Evolutionary conservation across 1,284 basidiomycete species (phyloP).

Genomic region (Cystobasidiaceae sp.): DNA sequence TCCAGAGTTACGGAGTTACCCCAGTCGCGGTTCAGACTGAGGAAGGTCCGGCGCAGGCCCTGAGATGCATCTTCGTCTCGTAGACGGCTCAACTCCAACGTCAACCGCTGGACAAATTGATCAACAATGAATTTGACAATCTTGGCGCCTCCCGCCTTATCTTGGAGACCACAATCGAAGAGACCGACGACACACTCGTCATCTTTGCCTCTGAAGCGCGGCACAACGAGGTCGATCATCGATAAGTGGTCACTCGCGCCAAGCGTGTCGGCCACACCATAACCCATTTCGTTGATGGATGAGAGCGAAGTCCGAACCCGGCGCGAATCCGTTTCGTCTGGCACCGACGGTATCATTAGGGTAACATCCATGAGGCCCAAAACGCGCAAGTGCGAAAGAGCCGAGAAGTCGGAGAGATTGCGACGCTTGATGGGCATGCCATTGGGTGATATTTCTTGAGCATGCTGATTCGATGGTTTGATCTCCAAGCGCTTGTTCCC

Average conservation of each 20-base stretch:
- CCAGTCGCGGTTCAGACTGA: conserved; percentile 69
- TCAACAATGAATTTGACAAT: conserved; percentile 71
- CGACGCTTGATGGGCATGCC: conserved; percentile 47
- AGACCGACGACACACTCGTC: conserved; percentile 93
- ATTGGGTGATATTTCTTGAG: conserved; percentile 48
- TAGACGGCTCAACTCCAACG: conserved; percentile 57
- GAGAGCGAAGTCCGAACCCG: conserved; percentile 88
- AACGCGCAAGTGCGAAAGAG: conserved; percentile 71
- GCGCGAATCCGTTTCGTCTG: conserved; percentile 85
- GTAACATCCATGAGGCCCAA: conserved; percentile 98
- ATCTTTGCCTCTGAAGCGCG: conserved; percentile 69
- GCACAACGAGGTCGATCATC: conserved; percentile 91
- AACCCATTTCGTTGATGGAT: conserved; percentile 87
- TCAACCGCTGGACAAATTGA: conserved; percentile 63
- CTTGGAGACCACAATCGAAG: conserved; percentile 66
- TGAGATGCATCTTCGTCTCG: conserved; percentile 58
- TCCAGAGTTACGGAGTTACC: conserved; percentile 58
- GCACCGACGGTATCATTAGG: conserved; percentile 72
- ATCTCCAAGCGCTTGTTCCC: conserved; percentile 85
- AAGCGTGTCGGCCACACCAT: conserved; percentile 94
- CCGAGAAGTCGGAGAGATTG: conserved; percentile 77
- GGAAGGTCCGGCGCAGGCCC: conserved; percentile 77
- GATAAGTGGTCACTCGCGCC: conserved; percentile 69
- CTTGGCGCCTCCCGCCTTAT: conserved; percentile 52
- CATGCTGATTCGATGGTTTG: conserved; percentile 55